Evolutionary conservation across 768 basidiomycete genomes (phyloP).

Genomic region (Mycena latifolia): DNA sequence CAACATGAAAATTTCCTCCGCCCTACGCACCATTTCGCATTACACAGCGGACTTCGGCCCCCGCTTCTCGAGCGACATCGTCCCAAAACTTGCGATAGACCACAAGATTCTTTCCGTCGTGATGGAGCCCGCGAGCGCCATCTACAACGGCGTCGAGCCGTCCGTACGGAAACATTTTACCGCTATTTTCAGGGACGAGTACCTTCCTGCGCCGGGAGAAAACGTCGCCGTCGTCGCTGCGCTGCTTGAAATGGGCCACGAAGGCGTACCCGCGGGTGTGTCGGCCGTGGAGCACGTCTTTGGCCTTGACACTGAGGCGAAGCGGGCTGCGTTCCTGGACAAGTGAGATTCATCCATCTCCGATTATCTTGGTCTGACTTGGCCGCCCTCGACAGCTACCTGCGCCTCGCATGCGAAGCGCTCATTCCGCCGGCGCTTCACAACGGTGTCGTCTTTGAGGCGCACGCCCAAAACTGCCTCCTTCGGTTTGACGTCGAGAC

Average conservation of each 20-base stretch:
- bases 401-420: conserved; percentile 63
- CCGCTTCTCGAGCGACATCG: conserved; percentile 63
- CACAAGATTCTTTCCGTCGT: conserved; percentile 57
- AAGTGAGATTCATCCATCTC: conserved; percentile 46
- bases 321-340: conserved; percentile 60
- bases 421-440: conserved; percentile 64
- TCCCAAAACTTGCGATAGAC: conserved; percentile 62
- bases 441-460: conserved; percentile 73
- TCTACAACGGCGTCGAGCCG: conserved; percentile 55
- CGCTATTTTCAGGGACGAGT: conserved; percentile 60
- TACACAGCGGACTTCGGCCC: conserved; percentile 70
- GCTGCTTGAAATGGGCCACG: conserved; percentile 65
- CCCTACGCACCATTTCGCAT: conserved; percentile 70
- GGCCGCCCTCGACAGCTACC: conserved; percentile 51
- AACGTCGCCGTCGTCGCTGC: conserved; percentile 63
- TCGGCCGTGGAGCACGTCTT: conserved; percentile 63
- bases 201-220: conserved; percentile 54
- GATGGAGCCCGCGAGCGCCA: conserved; percentile 62
- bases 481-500: conserved; percentile 59
- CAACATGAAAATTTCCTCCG: conserved; percentile 69
- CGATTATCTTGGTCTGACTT: not conserved
- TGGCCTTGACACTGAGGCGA: conserved; percentile 58
- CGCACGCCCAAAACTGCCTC: conserved; percentile 70
- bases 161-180: conserved; percentile 67
- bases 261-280: conserved; percentile 51